Evolutionary conservation across 1,139 yeast genomes (phyloP).

Genomic region (Debaryomyces sp.): DNA sequence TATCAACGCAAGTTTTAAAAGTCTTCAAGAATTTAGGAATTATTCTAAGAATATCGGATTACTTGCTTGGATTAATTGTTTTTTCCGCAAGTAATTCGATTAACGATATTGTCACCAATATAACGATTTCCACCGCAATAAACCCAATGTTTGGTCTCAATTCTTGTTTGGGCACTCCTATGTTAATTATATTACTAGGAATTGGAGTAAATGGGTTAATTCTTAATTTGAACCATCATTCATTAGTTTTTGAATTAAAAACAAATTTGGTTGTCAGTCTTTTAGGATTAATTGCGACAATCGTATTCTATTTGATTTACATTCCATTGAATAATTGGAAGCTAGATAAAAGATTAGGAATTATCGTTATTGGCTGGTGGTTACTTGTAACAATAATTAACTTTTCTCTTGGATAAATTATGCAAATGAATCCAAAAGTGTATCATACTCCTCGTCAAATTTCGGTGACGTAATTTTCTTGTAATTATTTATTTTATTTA

Average conservation of each 20-base stretch:
- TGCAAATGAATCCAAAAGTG: not conserved
- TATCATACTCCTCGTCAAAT: constrained; percentile 4
- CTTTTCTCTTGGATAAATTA: constrained; percentile 15
- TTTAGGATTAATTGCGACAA: constrained; percentile 27
- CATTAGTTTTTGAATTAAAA: constrained; percentile 28
- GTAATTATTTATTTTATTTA: constrained; percentile 2
- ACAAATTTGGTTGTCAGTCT: constrained; percentile 30
- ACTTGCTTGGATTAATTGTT: constrained; percentile 41
- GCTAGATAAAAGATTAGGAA: constrained; percentile 35
- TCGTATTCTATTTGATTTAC: constrained; percentile 27
- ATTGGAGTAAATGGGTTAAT: constrained; percentile 41
- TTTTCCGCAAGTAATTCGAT: constrained; percentile 45
- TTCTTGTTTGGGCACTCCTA: constrained; percentile 48
- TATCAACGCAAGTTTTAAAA: constrained; percentile 31
- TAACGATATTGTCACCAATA: constrained; percentile 45
- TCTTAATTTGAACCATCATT: constrained; percentile 14
- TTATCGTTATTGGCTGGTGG: constrained; percentile 25
- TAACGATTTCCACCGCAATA: constrained; percentile 37
- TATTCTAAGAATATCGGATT: constrained; percentile 40
- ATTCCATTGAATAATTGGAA: constrained; percentile 40
- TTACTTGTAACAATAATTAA: constrained; percentile 21
- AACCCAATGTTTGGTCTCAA: constrained; percentile 43
- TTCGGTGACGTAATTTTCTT: not conserved
- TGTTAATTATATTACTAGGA: constrained; percentile 40
- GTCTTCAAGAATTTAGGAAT: constrained; percentile 42